Evolutionary conservation across 1,284 basidiomycete genomes (phyloP).

Genomic region (Cystobasidiaceae sp.): DNA sequence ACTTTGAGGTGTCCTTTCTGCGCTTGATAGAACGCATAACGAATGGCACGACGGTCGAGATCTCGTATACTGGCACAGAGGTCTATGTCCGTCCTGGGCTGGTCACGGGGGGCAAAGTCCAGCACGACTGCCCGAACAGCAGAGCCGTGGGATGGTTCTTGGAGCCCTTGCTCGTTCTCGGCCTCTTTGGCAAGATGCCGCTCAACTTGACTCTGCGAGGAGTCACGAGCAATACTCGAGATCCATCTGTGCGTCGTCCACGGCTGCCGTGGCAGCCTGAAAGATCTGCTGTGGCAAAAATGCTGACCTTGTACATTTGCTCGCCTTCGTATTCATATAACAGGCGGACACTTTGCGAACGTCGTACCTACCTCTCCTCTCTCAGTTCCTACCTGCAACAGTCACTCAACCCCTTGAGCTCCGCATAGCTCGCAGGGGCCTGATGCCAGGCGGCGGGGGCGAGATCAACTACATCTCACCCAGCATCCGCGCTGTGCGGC

Average conservation of each 20-base stretch:
- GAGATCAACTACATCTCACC: slow-evolving; percentile 92
- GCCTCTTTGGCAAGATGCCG: slow-evolving; percentile 87
- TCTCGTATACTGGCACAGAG: slow-evolving; percentile 90
- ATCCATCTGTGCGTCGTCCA: slow-evolving; percentile 65
- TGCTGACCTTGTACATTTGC: background rate
- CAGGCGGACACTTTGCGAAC: slow-evolving; percentile 86
- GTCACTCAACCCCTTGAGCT: slow-evolving; percentile 43
- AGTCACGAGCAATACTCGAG: slow-evolving; percentile 78
- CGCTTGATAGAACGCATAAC: slow-evolving; percentile 85
- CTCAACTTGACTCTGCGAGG: slow-evolving; percentile 75
- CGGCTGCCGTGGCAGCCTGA: background rate
- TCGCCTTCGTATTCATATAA: background rate
- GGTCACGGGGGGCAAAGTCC: slow-evolving; percentile 73
- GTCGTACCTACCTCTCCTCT: slow-evolving; percentile 84
- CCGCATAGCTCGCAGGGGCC: slow-evolving; percentile 86
- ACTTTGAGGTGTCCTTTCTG: slow-evolving; percentile 89
- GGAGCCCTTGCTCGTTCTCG: slow-evolving; percentile 82
- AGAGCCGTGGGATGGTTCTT: slow-evolving; percentile 90
- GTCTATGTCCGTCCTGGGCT: slow-evolving; percentile 87
- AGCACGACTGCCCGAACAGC: slow-evolving; percentile 81
- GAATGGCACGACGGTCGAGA: slow-evolving; percentile 93
- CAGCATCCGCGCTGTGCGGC: slow-evolving; percentile 79
- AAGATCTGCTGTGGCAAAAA: background rate
- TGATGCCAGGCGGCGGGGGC: slow-evolving; percentile 86
- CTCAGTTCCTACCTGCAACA: slow-evolving; percentile 73